Evolutionary conservation across 768 basidiomycete species (phyloP).

Genomic region (Boletus rufocinnamomeus): DNA sequence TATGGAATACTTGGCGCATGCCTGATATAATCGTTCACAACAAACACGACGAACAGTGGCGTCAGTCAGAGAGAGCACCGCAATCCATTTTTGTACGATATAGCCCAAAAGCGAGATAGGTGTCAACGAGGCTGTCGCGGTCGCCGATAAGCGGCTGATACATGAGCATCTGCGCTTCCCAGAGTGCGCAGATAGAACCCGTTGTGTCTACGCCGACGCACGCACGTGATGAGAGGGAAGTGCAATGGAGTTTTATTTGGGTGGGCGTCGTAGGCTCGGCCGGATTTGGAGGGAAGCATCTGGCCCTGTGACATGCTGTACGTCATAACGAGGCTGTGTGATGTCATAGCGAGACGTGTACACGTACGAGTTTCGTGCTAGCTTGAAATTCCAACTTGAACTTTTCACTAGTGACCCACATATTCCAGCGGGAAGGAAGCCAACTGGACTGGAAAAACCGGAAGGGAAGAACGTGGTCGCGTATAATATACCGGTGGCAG

Average conservation of each 20-base stretch:
- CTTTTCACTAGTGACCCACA: neutral
- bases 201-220: neutral
- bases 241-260: neutral
- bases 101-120: neutral
- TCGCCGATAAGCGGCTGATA: neutral
- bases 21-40: neutral
- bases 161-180: neutral
- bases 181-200: neutral
- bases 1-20: neutral
- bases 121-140: neutral
- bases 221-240: neutral
- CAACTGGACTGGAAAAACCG: too few species aligned
- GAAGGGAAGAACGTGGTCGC: too few species aligned
- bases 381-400: neutral
- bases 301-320: too few species aligned
- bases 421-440: too few species aligned
- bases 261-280: neutral
- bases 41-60: neutral
- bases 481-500: too few species aligned
- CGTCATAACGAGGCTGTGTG: neutral
- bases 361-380: neutral
- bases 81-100: neutral
- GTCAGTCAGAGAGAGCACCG: neutral
- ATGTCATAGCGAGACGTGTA: neutral
- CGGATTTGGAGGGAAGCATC: neutral